Evolutionary conservation across 2,329 filamentous ascomycete species (phyloP), one percentile per base, ranked within the genome.

Genomic region (Anisogramma anomala): DNA sequence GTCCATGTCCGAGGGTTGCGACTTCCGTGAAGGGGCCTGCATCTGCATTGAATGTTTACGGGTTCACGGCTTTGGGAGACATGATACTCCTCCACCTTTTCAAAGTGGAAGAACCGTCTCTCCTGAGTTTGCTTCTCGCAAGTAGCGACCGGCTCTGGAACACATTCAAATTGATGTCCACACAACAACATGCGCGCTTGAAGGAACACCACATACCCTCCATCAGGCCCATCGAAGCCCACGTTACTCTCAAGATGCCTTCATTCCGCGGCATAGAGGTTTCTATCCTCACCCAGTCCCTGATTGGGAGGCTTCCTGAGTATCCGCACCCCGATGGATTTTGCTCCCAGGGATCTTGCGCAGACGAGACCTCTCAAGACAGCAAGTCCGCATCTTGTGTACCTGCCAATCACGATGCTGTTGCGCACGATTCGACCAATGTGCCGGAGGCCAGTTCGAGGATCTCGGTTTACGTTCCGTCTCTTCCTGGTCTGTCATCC

Each of bases 381-480:
- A 36, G 14, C 22, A 41, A n/a, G 41, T 41, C 23, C 31, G 13
- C 18, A 7, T 23, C 33, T 17, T 5, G 8, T 13, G 14, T 11
- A n/a, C 11, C 17, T 9, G 15, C 51, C 6, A 42, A 48, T 8
- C 48, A 53, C 9, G 50, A 53, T 43, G 45, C 54, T 32, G 46
- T 50, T 11, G 54, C 59, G 43, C n/a, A 50, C 36, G 51, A 53
- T 48, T 47, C 58, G 18, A 53, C 49, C 5, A 50, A 47, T 31
- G 49, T 55, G 28, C 55, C 54, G 39, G 64, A 60, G 47, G 43
- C 48, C 17, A 58, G 63, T 11, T 63, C 72, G 2, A 62, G 54
- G 3, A 58, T 69, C 17, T 72, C 73, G 1, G 71, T 77, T 25
- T 77, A 77, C 48, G 64, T 77, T 10, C 71, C 73, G 2, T 74